Conservation (phyloP, 1,284 basidiomycete species). For the Irpex lacteus region DNA sequence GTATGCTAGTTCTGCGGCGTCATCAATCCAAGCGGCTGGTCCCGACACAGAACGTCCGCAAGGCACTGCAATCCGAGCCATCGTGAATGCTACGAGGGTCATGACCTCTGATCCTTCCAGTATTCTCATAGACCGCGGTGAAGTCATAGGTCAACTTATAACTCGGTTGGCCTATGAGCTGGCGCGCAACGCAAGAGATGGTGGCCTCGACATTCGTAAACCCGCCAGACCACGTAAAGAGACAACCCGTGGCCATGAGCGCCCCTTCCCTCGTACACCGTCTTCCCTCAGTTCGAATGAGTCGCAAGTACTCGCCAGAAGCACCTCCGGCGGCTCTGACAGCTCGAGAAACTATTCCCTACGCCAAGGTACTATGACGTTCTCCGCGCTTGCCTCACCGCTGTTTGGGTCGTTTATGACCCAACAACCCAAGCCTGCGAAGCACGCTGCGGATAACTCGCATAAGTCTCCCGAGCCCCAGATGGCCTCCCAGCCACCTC, state of each 20-base stretch:
- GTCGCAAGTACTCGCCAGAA: not conserved
- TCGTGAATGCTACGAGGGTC: slow-evolving; percentile 83
- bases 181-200: slow-evolving; percentile 70
- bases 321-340: slow-evolving; percentile 19
- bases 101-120: slow-evolving; percentile 81
- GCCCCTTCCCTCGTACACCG: slow-evolving; percentile 9
- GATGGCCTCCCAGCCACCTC: slow-evolving; percentile 6
- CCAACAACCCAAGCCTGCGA: slow-evolving; percentile 41
- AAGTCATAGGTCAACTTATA: slow-evolving; percentile 59
- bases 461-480: not conserved
- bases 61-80: slow-evolving; percentile 68
- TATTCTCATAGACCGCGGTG: slow-evolving; percentile 67
- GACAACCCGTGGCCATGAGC: slow-evolving; percentile 5
- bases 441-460: not conserved
- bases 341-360: slow-evolving; percentile 31
- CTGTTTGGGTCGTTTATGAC: slow-evolving; percentile 57
- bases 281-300: not conserved
- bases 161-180: slow-evolving; percentile 69
- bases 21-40: slow-evolving; percentile 18
- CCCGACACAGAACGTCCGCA: slow-evolving; percentile 40
- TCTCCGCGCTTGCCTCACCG: slow-evolving; percentile 42
- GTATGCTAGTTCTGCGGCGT: not conserved
- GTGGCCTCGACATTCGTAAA: slow-evolving; percentile 56
- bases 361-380: slow-evolving; percentile 32
- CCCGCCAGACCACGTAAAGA: slow-evolving; percentile 16